Percentiles rank a stretch among this genome's conserved stretches.
Evolutionary conservation across 345 rosid genomes (phyloP).

Genomic region (Brassica incana): DNA sequence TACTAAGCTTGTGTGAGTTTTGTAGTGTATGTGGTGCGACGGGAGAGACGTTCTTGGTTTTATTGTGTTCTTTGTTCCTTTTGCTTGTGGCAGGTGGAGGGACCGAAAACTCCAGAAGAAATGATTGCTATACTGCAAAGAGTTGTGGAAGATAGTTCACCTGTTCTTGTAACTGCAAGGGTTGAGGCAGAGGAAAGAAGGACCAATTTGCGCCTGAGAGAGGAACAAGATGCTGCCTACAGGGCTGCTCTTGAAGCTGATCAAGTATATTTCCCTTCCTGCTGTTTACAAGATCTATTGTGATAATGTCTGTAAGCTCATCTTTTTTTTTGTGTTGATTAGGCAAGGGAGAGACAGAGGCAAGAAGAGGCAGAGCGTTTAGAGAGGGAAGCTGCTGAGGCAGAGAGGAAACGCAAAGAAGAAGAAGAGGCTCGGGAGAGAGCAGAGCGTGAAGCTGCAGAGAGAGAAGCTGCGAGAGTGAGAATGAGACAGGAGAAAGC

Average conservation of each 20-base stretch:
- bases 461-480: conserved; percentile 75
- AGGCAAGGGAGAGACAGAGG: conserved; percentile 90
- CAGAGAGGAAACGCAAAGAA: conserved; percentile 80
- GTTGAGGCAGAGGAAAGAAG: conserved; percentile 96
- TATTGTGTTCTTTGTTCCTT: conserved; percentile 1
- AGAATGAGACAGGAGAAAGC: conserved; percentile 88
- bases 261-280: conserved; percentile 52
- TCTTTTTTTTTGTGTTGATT: background rate
- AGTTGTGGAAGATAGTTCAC: conserved; percentile 93
- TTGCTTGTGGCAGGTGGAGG: conserved; percentile 66
- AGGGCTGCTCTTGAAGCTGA: conserved; percentile 99
- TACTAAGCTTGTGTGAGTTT: background rate
- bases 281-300: background rate
- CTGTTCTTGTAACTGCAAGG: conserved; percentile 82
- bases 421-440: conserved; percentile 89
- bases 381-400: conserved; percentile 92
- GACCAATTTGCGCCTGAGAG: conserved; percentile 72
- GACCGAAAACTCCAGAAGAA: conserved; percentile 86
- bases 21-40: background rate
- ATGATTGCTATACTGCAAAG: conserved; percentile 70
- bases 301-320: background rate
- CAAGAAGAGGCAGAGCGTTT: conserved; percentile 83
- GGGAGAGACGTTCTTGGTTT: background rate
- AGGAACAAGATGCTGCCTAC: conserved; percentile 98
- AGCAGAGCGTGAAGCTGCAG: conserved; percentile 84